These are phyloP conservation scores for Triticum timopheevii DNA, from an alignment of 176 grass and related monocot species.

Conservation along the genomic window DNA sequence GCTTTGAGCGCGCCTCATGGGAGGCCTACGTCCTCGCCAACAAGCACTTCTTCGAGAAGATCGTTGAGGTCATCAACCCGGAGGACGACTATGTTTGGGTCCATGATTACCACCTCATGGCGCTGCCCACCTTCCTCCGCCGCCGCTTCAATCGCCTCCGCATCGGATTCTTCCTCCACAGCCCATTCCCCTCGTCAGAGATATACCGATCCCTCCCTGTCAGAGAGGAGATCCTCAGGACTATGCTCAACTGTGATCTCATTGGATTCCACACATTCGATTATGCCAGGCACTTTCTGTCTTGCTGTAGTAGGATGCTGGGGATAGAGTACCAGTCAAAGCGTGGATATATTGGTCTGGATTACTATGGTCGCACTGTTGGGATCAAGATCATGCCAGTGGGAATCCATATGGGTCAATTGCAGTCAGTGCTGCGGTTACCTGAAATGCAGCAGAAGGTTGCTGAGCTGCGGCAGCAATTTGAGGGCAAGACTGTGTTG, in stretches of 20 bases:
- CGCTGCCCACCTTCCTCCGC: conserved; percentile 79
- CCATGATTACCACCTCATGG: conserved; percentile 96
- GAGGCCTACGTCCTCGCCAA: conserved; percentile 83
- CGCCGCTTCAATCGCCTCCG: conserved; percentile 83
- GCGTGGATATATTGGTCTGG: conserved; percentile 78
- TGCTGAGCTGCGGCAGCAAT: conserved; percentile 52
- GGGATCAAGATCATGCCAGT: conserved; percentile 94
- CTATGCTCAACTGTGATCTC: conserved; percentile 85
- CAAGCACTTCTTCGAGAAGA: conserved; percentile 80
- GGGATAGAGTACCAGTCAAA: conserved; percentile 87
- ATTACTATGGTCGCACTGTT: conserved; percentile 85
- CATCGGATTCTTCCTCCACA: conserved; percentile 90
- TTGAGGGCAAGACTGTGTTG: conserved; percentile 67
- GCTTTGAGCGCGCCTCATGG: conserved; percentile 72
- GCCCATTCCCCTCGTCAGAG: conserved; percentile 82
- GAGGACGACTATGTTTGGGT: conserved; percentile 96
- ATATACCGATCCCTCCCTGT: conserved; percentile 83
- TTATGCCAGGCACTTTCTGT: conserved; percentile 89
- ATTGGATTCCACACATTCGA: conserved; percentile 95
- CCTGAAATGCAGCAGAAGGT: conserved; percentile 55
- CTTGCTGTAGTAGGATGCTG: conserved; percentile 90
- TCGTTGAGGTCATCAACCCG: conserved; percentile 84
- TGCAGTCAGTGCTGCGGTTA: conserved; percentile 55
- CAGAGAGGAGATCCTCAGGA: conserved; percentile 82
- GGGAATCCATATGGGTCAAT: conserved; percentile 84